Percentiles rank a stretch among this genome's conserved stretches.
Evolutionary conservation across 768 basidiomycete species (phyloP).

Genomic region (Rhodotorula graminis): DNA sequence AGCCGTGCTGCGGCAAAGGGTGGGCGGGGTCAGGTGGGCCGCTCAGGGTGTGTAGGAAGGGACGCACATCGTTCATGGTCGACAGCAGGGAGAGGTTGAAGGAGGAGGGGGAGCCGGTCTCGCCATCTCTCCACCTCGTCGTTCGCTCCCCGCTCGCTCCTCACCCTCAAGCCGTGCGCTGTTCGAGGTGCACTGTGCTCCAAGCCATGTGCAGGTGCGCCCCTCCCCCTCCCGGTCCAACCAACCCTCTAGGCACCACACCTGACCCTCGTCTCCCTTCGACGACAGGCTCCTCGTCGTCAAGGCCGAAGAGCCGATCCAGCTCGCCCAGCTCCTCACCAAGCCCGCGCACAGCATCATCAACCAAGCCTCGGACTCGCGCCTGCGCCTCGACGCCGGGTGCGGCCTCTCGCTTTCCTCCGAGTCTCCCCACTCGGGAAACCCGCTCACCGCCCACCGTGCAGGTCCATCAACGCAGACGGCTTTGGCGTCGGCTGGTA

Average conservation of each 20-base stretch:
- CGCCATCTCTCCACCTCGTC: neutral
- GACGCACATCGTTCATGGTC: neutral
- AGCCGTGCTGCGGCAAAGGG: neutral
- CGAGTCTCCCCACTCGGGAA: constrained; percentile 41
- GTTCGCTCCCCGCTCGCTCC: no score
- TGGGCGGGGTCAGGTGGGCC: neutral
- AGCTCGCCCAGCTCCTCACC: constrained; percentile 88
- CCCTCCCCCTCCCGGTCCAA: no score
- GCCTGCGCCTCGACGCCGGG: constrained; percentile 57
- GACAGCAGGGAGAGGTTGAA: neutral
- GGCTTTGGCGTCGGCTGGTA: constrained; percentile 95
- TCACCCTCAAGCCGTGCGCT: no score
- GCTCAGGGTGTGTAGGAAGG: neutral
- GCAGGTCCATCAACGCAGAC: constrained; percentile 51
- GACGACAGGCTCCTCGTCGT: constrained; percentile 56
- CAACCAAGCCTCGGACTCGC: constrained; percentile 92
- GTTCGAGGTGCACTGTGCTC: no score
- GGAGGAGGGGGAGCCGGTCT: neutral
- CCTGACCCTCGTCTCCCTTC: no score
- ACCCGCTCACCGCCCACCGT: neutral
- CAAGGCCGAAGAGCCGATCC: constrained; percentile 89
- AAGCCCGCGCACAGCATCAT: constrained; percentile 92
- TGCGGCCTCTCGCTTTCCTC: constrained; percentile 32
- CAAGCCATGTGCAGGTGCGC: no score
- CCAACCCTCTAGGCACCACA: no score